Evolutionary conservation across 1,284 basidiomycete genomes (phyloP).

Genomic region (Taiwanofungus camphoratus): DNA sequence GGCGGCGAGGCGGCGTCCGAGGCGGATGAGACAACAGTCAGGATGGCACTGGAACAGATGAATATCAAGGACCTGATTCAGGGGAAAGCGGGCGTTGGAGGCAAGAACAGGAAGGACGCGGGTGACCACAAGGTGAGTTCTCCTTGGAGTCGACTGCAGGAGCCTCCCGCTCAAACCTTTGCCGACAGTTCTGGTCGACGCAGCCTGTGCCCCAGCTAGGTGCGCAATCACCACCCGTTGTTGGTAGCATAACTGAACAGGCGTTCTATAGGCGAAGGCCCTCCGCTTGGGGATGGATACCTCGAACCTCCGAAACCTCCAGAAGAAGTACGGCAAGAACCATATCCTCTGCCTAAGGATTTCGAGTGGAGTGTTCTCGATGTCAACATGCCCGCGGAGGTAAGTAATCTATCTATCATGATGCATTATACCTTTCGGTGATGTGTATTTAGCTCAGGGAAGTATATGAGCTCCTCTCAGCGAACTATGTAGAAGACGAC

Average conservation of each 20-base stretch:
- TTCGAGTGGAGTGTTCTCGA: conserved; percentile 92
- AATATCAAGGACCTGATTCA: conserved; percentile 70
- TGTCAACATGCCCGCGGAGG: conserved; percentile 74
- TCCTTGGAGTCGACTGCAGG: conserved; percentile 5
- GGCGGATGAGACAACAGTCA: conserved; percentile 54
- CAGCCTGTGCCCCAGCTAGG: conserved; percentile 91
- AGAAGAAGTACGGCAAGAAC: conserved; percentile 81
- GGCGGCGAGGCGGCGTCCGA: conserved; percentile 42
- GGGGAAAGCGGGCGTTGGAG: conserved; percentile 65
- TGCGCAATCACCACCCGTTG: conserved; percentile 23
- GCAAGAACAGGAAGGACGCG: conserved; percentile 69
- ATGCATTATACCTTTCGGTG: not conserved
- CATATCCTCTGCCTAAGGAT: conserved; percentile 85
- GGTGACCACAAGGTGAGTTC: conserved; percentile 79
- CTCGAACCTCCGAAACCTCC: conserved; percentile 82
- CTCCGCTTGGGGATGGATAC: conserved; percentile 73
- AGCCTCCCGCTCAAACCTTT: conserved; percentile 6
- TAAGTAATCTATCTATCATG: conserved; percentile 18
- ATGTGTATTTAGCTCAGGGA: conserved; percentile 66
- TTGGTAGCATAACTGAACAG: conserved; percentile 1
- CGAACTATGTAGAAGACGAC: conserved; percentile 97
- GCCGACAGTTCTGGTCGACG: conserved; percentile 83
- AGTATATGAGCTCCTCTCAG: conserved; percentile 87
- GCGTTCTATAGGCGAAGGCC: conserved; percentile 50
- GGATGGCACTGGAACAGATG: conserved; percentile 58